phyloP scores from a whole-genome alignment of 257 asterid species.

The Nicotiana tabacum region DNA sequence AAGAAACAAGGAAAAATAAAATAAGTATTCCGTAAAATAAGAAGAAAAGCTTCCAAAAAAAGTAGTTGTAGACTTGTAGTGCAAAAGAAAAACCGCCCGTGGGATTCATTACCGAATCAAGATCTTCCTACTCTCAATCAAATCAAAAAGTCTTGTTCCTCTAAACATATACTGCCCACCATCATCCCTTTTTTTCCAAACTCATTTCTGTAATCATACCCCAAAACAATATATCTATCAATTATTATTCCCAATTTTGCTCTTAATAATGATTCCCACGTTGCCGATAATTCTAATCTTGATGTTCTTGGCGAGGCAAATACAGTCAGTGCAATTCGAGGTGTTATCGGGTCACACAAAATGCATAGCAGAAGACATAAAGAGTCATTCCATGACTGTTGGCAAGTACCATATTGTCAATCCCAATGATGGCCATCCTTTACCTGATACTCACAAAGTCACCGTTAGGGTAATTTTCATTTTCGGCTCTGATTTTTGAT shows the following conservation, averaged over 20 bases:
- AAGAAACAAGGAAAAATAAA: too few relatives aligned
- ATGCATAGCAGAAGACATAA: constrained; percentile 88
- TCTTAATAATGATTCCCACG: not conserved
- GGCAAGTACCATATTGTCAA: constrained; percentile 80
- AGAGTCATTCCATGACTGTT: constrained; percentile 83
- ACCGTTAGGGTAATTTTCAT: constrained; percentile 65
- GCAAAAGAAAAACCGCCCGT: too few relatives aligned
- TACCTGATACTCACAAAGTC: constrained; percentile 78
- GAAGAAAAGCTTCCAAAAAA: too few relatives aligned
- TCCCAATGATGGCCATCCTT: constrained; percentile 60
- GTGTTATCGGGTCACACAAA: constrained; percentile 76
- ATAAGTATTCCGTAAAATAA: too few relatives aligned
- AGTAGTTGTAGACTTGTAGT: too few relatives aligned
- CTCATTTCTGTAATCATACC: not conserved
- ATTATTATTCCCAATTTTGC: not conserved
- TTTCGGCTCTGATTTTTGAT: not conserved
- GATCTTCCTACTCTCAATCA: too few relatives aligned
- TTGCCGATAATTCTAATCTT: not conserved
- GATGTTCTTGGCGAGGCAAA: not conserved
- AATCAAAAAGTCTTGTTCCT: not conserved
- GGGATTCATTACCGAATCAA: too few relatives aligned
- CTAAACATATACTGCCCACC: too few relatives aligned
- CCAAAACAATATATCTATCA: not conserved
- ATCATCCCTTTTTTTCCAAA: not conserved
- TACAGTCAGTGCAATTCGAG: constrained; percentile 69